phyloP scores from a whole-genome alignment of 2,329 filamentous ascomycete genomes.

The Ceratocystis huliohia region DNA sequence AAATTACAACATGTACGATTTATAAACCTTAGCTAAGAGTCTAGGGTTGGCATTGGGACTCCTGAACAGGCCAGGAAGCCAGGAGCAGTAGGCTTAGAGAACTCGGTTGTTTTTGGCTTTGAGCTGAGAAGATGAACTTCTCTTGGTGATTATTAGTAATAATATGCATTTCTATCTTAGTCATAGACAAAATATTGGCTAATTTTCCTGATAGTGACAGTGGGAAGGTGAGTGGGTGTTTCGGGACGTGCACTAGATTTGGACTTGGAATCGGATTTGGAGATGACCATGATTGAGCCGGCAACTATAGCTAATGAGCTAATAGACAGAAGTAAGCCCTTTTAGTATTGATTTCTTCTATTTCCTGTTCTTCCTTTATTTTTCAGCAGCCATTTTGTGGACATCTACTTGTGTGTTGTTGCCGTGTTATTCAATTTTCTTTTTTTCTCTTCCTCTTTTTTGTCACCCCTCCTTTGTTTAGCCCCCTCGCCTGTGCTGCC shows the following conservation, averaged over 20 bases:
- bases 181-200: neutral
- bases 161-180: neutral
- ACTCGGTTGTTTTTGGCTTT: neutral
- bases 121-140: neutral
- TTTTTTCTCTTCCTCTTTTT: neutral
- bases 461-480: neutral
- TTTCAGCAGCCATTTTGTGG: neutral
- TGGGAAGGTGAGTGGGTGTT: neutral
- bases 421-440: neutral
- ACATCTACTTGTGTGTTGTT: neutral
- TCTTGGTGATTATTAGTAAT: too few relatives aligned
- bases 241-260: conserved; percentile 4
- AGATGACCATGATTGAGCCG: neutral
- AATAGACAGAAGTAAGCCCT: neutral
- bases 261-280: neutral
- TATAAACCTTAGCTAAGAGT: neutral
- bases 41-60: neutral
- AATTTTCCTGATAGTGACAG: too few relatives aligned
- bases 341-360: neutral
- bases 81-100: neutral
- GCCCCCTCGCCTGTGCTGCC: neutral
- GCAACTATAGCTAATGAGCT: conserved; percentile 7
- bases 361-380: neutral
- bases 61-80: too few relatives aligned
- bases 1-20: neutral